A percentile compares a stretch with the other conserved stretches of the same genome.
These are phyloP conservation scores for Saccharomyces uvarum DNA, from an alignment of 1,139 yeast genomes.

Conservation along the genomic window DNA sequence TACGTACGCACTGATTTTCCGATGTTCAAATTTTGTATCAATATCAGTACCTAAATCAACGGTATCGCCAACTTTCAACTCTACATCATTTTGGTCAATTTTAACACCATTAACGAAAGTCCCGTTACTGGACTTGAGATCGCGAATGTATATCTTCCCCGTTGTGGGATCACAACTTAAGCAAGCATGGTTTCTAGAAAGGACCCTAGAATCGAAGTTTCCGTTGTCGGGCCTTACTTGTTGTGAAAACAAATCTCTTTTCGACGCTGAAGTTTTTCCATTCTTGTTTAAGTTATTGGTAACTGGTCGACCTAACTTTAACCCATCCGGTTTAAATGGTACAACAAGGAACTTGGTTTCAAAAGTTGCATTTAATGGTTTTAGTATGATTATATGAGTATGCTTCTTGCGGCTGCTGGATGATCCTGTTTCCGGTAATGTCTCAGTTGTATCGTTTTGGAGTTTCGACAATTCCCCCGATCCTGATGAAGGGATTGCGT, in stretches of 20 bases:
- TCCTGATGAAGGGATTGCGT: not conserved
- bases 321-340: slow-evolving; percentile 72
- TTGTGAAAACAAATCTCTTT: slow-evolving; percentile 32
- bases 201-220: slow-evolving; percentile 85
- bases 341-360: slow-evolving; percentile 68
- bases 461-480: not conserved
- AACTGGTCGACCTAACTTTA: slow-evolving; percentile 76
- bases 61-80: slow-evolving; percentile 65
- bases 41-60: slow-evolving; percentile 90
- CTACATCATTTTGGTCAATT: slow-evolving; percentile 48
- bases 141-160: slow-evolving; percentile 71
- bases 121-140: slow-evolving; percentile 87
- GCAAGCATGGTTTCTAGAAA: slow-evolving; percentile 90
- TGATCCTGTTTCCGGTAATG: not conserved
- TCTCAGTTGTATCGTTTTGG: slow-evolving; percentile 4
- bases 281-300: slow-evolving; percentile 35
- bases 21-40: slow-evolving; percentile 70
- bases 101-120: slow-evolving; percentile 78
- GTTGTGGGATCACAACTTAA: slow-evolving; percentile 62
- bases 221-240: slow-evolving; percentile 64
- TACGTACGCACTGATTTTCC: slow-evolving; percentile 74
- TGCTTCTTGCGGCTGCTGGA: slow-evolving; percentile 19
- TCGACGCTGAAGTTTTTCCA: not conserved
- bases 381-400: slow-evolving; percentile 49
- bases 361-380: slow-evolving; percentile 74